Conservation (phyloP, 768 basidiomycete genomes). For the Cystofilobasidium bisporidii region DNA sequence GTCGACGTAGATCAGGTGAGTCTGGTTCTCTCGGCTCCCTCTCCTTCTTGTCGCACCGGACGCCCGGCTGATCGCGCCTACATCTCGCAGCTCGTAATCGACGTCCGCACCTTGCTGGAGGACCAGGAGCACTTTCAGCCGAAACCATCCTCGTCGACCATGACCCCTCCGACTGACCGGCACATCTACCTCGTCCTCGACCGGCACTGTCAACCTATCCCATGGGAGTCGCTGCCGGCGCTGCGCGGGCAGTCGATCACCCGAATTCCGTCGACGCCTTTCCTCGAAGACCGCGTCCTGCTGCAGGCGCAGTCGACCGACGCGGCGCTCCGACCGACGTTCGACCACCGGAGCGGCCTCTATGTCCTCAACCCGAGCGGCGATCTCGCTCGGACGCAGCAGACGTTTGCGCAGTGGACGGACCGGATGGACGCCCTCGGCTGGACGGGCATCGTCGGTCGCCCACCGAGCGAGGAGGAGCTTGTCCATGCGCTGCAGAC, state of each 20-base stretch:
- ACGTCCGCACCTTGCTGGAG: constrained; percentile 66
- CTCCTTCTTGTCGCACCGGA: not conserved
- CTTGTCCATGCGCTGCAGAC: constrained; percentile 59
- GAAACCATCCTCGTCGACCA: constrained; percentile 29
- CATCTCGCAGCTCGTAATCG: constrained; percentile 49
- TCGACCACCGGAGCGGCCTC: constrained; percentile 40
- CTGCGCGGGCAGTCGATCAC: constrained; percentile 76
- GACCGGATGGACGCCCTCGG: constrained; percentile 59
- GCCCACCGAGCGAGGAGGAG: constrained; percentile 72
- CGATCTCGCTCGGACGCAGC: constrained; percentile 74
- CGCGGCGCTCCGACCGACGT: not conserved
- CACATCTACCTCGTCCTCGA: constrained; percentile 85
- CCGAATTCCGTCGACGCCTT: constrained; percentile 81
- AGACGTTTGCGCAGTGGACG: constrained; percentile 69
- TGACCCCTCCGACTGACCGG: constrained; percentile 36
- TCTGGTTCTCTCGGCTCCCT: not conserved
- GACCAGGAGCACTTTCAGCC: constrained; percentile 48
- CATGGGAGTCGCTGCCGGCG: constrained; percentile 91
- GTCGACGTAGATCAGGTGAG: constrained; percentile 78
- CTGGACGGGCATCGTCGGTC: constrained; percentile 75
- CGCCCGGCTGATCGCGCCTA: too few relatives aligned
- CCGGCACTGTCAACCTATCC: constrained; percentile 74
- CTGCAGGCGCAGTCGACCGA: constrained; percentile 28
- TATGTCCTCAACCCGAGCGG: constrained; percentile 88
- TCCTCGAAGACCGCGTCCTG: constrained; percentile 70